Evolutionary conservation across 495 filamentous ascomycete species (phyloP).

Genomic region (Xylaria bambusicola): DNA sequence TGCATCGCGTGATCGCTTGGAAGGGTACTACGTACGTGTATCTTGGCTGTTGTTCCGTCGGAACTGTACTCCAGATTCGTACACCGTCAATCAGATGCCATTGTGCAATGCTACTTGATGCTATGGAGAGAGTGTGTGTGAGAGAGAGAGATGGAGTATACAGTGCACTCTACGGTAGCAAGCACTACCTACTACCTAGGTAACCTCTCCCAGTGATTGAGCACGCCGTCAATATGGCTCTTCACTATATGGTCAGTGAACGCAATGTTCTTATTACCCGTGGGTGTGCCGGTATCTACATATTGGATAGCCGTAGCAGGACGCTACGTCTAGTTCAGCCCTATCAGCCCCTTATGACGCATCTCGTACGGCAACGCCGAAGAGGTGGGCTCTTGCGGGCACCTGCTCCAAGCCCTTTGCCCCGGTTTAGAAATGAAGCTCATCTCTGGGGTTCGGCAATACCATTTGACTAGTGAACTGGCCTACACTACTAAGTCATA

Average conservation of each 20-base stretch:
- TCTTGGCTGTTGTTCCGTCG: no score
- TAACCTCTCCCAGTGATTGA: no score
- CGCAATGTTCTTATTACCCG: neutral
- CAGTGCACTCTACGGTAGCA: neutral
- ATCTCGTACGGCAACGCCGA: slow-evolving; percentile 20
- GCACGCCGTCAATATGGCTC: no score
- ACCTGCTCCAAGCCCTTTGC: slow-evolving; percentile 8
- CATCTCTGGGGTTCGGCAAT: slow-evolving; percentile 11
- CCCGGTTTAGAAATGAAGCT: slow-evolving; percentile 11
- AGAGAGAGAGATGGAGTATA: neutral
- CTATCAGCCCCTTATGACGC: slow-evolving; percentile 24
- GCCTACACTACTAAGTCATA: no score
- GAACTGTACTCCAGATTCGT: no score
- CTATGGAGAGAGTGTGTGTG: no score
- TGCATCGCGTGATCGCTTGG: no score
- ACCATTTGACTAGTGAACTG: no score
- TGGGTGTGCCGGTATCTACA: no score
- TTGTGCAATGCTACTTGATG: no score
- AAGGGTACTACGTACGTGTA: no score
- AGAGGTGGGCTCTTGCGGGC: slow-evolving; percentile 10
- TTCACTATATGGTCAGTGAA: neutral
- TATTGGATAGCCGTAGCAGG: neutral
- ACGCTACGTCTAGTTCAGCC: slow-evolving; percentile 17
- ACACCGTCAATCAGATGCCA: no score
- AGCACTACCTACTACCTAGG: neutral